A percentile compares a stretch with the other conserved stretches of the same genome.
Evolutionary conservation across 208 protist genomes (phyloP).

Genomic region (Leishmania aethiopica): DNA sequence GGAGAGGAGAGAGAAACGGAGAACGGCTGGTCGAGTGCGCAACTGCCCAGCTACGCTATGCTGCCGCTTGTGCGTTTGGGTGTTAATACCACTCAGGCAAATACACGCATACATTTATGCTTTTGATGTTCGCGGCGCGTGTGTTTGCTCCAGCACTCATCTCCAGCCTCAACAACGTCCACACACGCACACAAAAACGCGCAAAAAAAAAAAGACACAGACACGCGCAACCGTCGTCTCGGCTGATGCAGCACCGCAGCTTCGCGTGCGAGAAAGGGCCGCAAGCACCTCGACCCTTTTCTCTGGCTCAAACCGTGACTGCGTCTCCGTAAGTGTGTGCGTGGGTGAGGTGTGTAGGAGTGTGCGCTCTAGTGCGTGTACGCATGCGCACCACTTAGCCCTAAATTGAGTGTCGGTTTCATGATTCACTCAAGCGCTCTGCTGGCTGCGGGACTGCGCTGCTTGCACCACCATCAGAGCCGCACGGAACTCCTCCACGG

Average conservation of each 20-base stretch:
- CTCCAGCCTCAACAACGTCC: neutral
- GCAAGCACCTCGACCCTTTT: neutral
- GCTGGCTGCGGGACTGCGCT: constrained; percentile 25
- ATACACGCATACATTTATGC: neutral
- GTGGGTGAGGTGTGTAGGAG: neutral
- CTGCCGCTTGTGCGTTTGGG: too few relatives aligned
- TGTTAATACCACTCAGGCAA: neutral
- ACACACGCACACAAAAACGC: neutral
- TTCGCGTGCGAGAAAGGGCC: neutral
- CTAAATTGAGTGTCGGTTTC: neutral
- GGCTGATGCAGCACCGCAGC: neutral
- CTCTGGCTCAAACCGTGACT: neutral
- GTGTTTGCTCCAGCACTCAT: neutral
- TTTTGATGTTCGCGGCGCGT: too few relatives aligned
- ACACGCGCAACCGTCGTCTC: neutral
- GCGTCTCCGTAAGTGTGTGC: neutral
- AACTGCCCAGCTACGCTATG: neutral
- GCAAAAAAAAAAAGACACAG: neutral
- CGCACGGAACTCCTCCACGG: constrained; percentile 62
- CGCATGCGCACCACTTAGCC: neutral
- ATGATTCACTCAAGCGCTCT: constrained; percentile 16
- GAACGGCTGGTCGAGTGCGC: neutral
- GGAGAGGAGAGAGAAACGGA: neutral
- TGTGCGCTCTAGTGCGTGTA: neutral
- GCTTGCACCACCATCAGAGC: constrained; percentile 63